Evolutionary conservation across 169 alveolate species (phyloP).

Genomic region (Eimeria brunetti): DNA sequence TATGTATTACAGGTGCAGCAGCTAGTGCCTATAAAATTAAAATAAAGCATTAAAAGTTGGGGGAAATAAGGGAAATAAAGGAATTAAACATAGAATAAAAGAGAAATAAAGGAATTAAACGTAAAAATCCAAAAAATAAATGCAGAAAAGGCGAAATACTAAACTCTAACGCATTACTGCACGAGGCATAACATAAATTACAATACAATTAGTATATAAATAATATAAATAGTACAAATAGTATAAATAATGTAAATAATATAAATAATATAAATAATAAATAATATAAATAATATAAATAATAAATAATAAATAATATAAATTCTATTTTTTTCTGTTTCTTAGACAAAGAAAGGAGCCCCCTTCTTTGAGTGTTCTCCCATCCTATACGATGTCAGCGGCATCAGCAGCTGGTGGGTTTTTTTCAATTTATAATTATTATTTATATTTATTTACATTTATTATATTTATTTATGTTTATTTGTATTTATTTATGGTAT

Average conservation of each 20-base stretch:
- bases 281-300: neutral
- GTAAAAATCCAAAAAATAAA: too few species aligned
- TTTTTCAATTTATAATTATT: neutral
- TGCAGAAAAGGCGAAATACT: neutral
- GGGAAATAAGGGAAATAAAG: too few species aligned
- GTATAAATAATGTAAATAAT: neutral
- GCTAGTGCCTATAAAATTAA: neutral
- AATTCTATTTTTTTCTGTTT: neutral
- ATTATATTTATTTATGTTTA: neutral
- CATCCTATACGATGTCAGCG: slow-evolving; percentile 82
- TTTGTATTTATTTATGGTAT: neutral
- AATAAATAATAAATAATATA: too few species aligned
- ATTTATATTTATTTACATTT: neutral
- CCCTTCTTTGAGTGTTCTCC: slow-evolving; percentile 83
- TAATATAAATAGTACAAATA: too few species aligned
- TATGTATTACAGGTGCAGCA: slow-evolving; percentile 51
- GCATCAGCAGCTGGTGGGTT: slow-evolving; percentile 80
- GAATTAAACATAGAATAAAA: too few species aligned
- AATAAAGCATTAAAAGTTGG: neutral
- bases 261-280: neutral
- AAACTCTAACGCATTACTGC: too few species aligned
- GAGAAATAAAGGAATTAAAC: too few species aligned
- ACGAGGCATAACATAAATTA: too few species aligned
- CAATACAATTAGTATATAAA: too few species aligned
- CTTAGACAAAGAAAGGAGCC: slow-evolving; percentile 79